A percentile compares a stretch with the other conserved stretches of the same genome.
phyloP scores from a whole-genome alignment of 140 eudicot species.

The Senecio squalidus region DNA sequence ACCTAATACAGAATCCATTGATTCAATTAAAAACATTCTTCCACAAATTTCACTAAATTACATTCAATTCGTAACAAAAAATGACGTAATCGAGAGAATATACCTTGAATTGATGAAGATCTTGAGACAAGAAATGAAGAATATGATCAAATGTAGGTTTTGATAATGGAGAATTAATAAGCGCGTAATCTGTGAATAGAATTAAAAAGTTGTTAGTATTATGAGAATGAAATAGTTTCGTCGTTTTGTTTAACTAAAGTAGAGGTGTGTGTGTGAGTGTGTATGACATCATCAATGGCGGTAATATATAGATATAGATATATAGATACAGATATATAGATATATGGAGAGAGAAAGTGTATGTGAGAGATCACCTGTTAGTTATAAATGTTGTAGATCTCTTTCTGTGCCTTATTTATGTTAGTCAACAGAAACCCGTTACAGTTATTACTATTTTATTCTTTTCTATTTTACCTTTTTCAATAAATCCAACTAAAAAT shows the following conservation, averaged over 20 bases:
- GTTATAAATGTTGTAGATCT: slow-evolving; percentile 14
- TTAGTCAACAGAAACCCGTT: slow-evolving; percentile 14
- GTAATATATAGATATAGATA: no score
- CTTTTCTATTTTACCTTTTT: neutral
- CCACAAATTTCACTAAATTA: neutral
- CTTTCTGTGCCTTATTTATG: slow-evolving; percentile 23
- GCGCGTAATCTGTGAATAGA: no score
- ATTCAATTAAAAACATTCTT: neutral
- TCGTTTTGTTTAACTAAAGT: slow-evolving; percentile 1
- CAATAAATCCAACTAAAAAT: no score
- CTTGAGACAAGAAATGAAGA: slow-evolving; percentile 19
- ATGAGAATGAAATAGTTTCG: slow-evolving; percentile 7
- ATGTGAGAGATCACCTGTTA: slow-evolving; percentile 3
- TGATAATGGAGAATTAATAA: no score
- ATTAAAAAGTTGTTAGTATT: no score
- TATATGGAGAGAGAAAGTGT: slow-evolving; percentile 8
- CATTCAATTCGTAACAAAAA: neutral
- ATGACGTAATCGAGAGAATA: neutral
- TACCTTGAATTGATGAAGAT: slow-evolving; percentile 14
- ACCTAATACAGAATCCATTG: neutral
- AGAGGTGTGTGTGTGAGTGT: slow-evolving; percentile 8
- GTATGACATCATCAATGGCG: no score
- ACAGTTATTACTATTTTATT: neutral
- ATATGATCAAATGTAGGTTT: slow-evolving; percentile 18
- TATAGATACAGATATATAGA: no score